phyloP scores from a whole-genome alignment of 2,329 filamentous ascomycete species.

The Xenoacremonium recifei region DNA sequence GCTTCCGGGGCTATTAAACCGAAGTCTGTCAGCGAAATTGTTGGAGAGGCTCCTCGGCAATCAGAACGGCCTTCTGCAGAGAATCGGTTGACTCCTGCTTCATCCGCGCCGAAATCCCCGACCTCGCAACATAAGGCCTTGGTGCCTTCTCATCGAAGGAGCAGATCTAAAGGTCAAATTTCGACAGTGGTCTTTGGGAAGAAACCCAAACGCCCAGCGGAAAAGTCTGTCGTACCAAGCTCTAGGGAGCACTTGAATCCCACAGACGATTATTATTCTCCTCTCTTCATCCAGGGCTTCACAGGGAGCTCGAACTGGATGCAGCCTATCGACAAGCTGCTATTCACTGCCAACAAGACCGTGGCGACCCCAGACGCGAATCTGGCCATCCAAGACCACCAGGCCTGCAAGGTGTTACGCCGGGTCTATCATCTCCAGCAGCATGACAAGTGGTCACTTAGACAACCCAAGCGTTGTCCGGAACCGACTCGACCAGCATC shows the following conservation, averaged over 20 bases:
- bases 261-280: conserved; percentile 63
- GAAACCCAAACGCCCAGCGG: conserved; percentile 49
- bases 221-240: conserved; percentile 43
- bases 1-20: conserved; percentile 68
- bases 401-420: conserved; percentile 82
- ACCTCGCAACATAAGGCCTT: conserved; percentile 27
- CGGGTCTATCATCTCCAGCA: conserved; percentile 90
- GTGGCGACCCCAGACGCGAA: conserved; percentile 83
- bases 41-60: conserved; percentile 54
- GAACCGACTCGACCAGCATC: conserved; percentile 76
- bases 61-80: conserved; percentile 33
- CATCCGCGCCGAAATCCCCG: conserved; percentile 44
- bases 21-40: conserved; percentile 71
- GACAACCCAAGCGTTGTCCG: conserved; percentile 79
- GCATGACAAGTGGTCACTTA: conserved; percentile 86
- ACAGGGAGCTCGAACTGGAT: conserved; percentile 56
- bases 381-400: conserved; percentile 78
- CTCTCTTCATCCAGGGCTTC: conserved; percentile 59
- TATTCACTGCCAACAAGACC: conserved; percentile 85
- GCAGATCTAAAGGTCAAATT: conserved; percentile 62
- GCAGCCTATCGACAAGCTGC: conserved; percentile 66
- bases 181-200: conserved; percentile 80
- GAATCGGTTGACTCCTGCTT: conserved; percentile 39
- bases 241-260: conserved; percentile 43
- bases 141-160: conserved; percentile 43